Evolutionary conservation across 1,139 yeast genomes (phyloP).

Genomic region (Wickerhamomyces sp.): DNA sequence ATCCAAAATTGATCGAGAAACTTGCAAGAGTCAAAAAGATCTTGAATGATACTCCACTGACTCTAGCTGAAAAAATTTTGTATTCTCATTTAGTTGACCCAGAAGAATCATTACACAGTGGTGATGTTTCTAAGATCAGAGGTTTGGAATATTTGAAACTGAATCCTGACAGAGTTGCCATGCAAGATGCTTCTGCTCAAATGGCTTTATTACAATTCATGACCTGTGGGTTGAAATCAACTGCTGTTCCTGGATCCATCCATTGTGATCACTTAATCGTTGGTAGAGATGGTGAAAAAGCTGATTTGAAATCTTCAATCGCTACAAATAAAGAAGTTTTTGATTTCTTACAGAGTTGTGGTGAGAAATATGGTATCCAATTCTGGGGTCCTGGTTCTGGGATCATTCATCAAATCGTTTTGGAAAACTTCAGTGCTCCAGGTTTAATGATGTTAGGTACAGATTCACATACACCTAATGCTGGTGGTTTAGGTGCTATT

Average conservation of each 20-base stretch:
- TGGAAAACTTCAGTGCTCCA: constrained; percentile 92
- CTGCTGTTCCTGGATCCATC: constrained; percentile 91
- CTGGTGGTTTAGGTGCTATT: constrained; percentile 95
- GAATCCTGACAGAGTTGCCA: constrained; percentile 96
- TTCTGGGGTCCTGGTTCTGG: constrained; percentile 99
- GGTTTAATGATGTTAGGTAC: constrained; percentile 97
- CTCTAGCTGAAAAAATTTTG: constrained; percentile 88
- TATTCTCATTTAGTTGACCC: constrained; percentile 89
- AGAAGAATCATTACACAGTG: constrained; percentile 62
- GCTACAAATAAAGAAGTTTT: constrained; percentile 90
- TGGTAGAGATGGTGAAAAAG: constrained; percentile 86
- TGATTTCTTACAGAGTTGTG: constrained; percentile 86
- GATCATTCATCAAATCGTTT: constrained; percentile 93
- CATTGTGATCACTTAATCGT: constrained; percentile 98
- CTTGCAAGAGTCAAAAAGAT: constrained; percentile 59
- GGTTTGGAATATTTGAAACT: constrained; percentile 85
- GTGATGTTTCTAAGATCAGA: constrained; percentile 56
- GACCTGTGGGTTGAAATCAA: constrained; percentile 85
- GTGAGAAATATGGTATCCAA: constrained; percentile 88
- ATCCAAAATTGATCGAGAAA: constrained; percentile 64
- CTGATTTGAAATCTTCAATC: constrained; percentile 70
- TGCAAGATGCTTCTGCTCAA: constrained; percentile 99
- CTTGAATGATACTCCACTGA: constrained; percentile 69
- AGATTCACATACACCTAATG: constrained; percentile 96
- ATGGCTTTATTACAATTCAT: constrained; percentile 95